Percentiles rank a stretch among this genome's conserved stretches.
phyloP scores from a whole-genome alignment of 1,284 basidiomycete genomes.

The Papiliotrema flavescens region DNA sequence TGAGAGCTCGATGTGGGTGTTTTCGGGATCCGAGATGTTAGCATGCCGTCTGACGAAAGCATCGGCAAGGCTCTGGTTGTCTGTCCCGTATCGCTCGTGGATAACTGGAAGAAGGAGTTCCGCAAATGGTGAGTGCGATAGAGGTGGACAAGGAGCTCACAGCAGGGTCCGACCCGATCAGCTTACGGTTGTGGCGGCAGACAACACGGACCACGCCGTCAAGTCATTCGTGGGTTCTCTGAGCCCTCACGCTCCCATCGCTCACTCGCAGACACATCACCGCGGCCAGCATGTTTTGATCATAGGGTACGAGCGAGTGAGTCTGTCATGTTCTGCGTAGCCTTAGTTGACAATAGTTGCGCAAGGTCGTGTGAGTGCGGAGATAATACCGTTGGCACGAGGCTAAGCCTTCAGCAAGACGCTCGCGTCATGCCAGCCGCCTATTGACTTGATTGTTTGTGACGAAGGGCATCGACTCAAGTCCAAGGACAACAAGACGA shows the following conservation, averaged over 20 bases:
- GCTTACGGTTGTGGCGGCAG: conserved; percentile 66
- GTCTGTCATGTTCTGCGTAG: conserved; percentile 3
- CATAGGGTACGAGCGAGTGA: conserved; percentile 82
- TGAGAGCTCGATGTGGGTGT: conserved; percentile 53
- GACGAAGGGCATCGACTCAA: conserved; percentile 98
- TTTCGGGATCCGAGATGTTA: not conserved
- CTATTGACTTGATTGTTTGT: conserved; percentile 89
- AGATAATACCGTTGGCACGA: not conserved
- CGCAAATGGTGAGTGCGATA: conserved; percentile 69
- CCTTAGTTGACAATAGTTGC: conserved; percentile 52
- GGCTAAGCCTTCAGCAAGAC: conserved; percentile 38
- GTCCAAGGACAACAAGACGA: conserved; percentile 83
- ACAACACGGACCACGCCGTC: conserved; percentile 66
- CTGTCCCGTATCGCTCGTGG: conserved; percentile 88
- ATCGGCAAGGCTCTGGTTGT: conserved; percentile 82
- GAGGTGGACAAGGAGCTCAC: not conserved
- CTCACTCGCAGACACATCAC: conserved; percentile 49
- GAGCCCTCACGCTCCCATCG: conserved; percentile 46
- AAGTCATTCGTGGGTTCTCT: conserved; percentile 59
- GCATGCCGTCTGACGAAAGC: conserved; percentile 18
- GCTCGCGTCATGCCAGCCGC: conserved; percentile 56
- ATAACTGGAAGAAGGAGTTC: conserved; percentile 97
- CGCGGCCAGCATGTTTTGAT: conserved; percentile 76
- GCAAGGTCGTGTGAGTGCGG: conserved; percentile 65
- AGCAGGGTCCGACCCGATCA: conserved; percentile 11